Base-by-base conservation (phyloP, 2,329 filamentous ascomycete genomes). In the Neophaeococcomyces aloes region DNA sequence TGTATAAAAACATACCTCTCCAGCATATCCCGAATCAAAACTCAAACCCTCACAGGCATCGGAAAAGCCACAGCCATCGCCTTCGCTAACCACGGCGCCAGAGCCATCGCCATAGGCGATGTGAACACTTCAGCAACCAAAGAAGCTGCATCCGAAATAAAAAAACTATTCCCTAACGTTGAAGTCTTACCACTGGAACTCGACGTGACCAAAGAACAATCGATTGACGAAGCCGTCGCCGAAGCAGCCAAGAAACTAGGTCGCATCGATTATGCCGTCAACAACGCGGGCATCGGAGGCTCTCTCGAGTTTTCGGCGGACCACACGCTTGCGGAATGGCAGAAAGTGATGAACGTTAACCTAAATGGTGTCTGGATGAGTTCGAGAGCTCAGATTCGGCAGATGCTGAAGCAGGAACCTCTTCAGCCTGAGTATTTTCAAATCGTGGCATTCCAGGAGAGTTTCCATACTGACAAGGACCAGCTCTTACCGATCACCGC, bases 301-400 rank as follows among this genome's bases (percentile, higher is more conserved):
- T 52, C 54, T 1, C 57, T 64, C 21, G 57, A 53, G 13, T 57
- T 58, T 1, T 75, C 72, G 0, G 66, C 74, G 43, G 63, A 75
- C 44, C 53, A 66, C 31, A 57, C 61, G 1, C 61, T 70, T 38
- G 61, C 62, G 1, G 70, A 74, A 34, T 78, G 73, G 65, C 56
- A 68, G 30, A 61, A 63, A 4, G 63, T 78, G 1, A 51, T 78
- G 2, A 64, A 69, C 44, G 59, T 77, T 35, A 74, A 79, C 48
- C 62, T 76, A 17, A 68, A 68, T 33, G 76, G 75, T 3, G 69
- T 78, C 0, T 78, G 72, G 67, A 60, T 74, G 18, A 77, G 74
- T 48, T 71, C 78, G 52, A 63, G 65, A 39, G 74, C 72, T 31
- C 63, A 78, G 56, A 51, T 60, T 19, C 49, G 50, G 30, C 56